Conservation (phyloP, 2,329 filamentous ascomycete species). For the Fusarium keratoplasticum region DNA sequence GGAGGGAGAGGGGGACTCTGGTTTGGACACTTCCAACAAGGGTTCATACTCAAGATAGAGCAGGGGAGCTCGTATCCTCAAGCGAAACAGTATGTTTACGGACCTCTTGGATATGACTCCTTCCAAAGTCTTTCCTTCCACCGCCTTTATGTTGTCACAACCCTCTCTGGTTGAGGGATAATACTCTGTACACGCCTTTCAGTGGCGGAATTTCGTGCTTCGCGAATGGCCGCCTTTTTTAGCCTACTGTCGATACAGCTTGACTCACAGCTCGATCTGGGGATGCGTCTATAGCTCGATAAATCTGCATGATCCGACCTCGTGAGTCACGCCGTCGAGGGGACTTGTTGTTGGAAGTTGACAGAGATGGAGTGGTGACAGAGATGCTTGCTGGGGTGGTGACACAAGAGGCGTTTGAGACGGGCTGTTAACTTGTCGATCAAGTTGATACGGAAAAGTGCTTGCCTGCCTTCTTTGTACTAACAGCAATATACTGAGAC, state of each 20-base stretch:
- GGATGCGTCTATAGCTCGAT: not conserved
- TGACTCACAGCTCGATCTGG: not conserved
- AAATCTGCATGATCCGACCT: not conserved
- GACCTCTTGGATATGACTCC: not conserved
- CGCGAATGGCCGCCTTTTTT: not conserved
- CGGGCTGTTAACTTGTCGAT: not conserved
- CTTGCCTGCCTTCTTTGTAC: not conserved
- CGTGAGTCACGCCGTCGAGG: not conserved
- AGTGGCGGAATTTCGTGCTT: conserved; percentile 7
- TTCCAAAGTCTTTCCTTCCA: not conserved
- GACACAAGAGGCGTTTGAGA: not conserved
- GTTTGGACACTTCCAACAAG: not conserved
- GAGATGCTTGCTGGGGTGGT: not conserved
- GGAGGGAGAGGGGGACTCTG: not conserved
- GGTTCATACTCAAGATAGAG: not conserved
- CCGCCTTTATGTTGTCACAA: not conserved
- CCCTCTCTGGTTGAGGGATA: not conserved
- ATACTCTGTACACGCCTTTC: not conserved
- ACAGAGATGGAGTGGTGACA: not conserved
- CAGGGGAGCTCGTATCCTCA: not conserved
- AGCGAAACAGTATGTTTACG: not conserved
- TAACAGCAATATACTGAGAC: not conserved
- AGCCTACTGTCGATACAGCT: not conserved
- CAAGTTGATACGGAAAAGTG: not conserved
- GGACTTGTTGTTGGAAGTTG: not conserved